Percentiles rank a stretch among this genome's conserved stretches.
phyloP scores from a whole-genome alignment of 257 asterid genomes.

The Przewalskia tangutica region DNA sequence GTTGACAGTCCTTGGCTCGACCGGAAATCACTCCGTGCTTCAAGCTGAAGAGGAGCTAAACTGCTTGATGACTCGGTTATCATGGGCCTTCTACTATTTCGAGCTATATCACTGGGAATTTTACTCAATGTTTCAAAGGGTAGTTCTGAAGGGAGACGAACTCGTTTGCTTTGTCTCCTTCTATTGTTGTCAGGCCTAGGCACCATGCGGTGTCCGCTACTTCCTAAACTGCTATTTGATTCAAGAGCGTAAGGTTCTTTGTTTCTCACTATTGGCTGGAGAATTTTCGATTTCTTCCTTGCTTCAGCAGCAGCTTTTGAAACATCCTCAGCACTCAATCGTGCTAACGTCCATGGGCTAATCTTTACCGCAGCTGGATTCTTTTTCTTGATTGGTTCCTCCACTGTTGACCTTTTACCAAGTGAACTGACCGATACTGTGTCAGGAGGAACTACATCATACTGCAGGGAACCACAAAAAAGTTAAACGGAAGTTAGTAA shows the following conservation, averaged over 20 bases:
- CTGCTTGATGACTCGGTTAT: slow-evolving; percentile 37
- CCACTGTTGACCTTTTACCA: slow-evolving; percentile 49
- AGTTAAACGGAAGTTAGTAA: neutral
- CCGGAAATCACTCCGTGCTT: slow-evolving; percentile 50
- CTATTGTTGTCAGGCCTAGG: slow-evolving; percentile 43
- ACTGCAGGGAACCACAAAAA: slow-evolving; percentile 33
- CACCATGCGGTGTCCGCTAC: slow-evolving; percentile 49
- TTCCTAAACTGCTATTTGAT: slow-evolving; percentile 58
- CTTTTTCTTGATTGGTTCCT: slow-evolving; percentile 68
- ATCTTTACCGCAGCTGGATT: slow-evolving; percentile 74
- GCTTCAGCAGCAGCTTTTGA: slow-evolving; percentile 97
- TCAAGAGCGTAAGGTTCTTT: slow-evolving; percentile 35
- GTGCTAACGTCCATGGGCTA: slow-evolving; percentile 93
- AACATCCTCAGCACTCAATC: slow-evolving; percentile 79
- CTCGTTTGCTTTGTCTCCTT: slow-evolving; percentile 63
- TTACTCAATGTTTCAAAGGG: slow-evolving; percentile 41
- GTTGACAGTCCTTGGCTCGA: slow-evolving; percentile 26
- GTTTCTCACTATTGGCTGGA: slow-evolving; percentile 56
- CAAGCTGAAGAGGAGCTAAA: slow-evolving; percentile 67
- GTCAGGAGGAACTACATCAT: slow-evolving; percentile 83
- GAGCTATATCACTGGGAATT: slow-evolving; percentile 19
- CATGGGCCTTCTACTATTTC: slow-evolving; percentile 23
- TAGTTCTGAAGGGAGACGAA: slow-evolving; percentile 75
- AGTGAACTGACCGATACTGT: slow-evolving; percentile 70
- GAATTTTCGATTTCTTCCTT: slow-evolving; percentile 72